Percentiles rank a stretch among this genome's conserved stretches.
Conservation (phyloP, 805 yeast species). For the Candida corydali region DNA sequence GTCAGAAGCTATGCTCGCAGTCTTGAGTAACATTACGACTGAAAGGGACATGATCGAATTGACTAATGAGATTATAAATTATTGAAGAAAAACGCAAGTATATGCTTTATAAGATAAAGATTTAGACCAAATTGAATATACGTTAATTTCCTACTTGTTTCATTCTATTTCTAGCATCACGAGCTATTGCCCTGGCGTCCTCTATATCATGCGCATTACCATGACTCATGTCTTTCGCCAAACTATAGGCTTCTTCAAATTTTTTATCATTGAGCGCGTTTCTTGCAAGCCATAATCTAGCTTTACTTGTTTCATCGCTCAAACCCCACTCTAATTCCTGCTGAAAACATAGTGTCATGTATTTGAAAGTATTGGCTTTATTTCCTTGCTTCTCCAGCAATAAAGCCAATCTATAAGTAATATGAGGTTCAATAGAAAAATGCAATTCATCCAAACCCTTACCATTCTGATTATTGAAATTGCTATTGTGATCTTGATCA, state of each 20-base stretch:
- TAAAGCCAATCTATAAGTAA: slow-evolving; percentile 64
- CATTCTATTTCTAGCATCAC: slow-evolving; percentile 66
- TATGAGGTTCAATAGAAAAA: slow-evolving; percentile 32
- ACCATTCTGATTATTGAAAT: neutral
- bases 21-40: slow-evolving; percentile 18
- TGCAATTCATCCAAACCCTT: neutral
- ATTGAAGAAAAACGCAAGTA: slow-evolving; percentile 9
- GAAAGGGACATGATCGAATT: slow-evolving; percentile 24
- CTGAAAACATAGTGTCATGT: slow-evolving; percentile 66
- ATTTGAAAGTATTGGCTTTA: slow-evolving; percentile 47
- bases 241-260: slow-evolving; percentile 65
- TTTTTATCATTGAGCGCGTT: slow-evolving; percentile 52
- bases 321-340: slow-evolving; percentile 62
- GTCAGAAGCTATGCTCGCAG: slow-evolving; percentile 16
- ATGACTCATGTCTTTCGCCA: slow-evolving; percentile 61
- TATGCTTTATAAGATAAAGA: too few relatives aligned
- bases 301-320: slow-evolving; percentile 71
- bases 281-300: slow-evolving; percentile 83
- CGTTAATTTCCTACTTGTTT: neutral
- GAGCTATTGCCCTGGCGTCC: slow-evolving; percentile 79
- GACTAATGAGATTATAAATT: slow-evolving; percentile 21
- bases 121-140: too few relatives aligned
- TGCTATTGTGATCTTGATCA: slow-evolving; percentile 12
- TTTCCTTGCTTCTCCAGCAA: slow-evolving; percentile 59
- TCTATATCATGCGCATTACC: slow-evolving; percentile 86